Percentiles rank a stretch among this genome's conserved stretches.
Conservation (phyloP, 257 asterid species). For the Nicotiana attenuata region DNA sequence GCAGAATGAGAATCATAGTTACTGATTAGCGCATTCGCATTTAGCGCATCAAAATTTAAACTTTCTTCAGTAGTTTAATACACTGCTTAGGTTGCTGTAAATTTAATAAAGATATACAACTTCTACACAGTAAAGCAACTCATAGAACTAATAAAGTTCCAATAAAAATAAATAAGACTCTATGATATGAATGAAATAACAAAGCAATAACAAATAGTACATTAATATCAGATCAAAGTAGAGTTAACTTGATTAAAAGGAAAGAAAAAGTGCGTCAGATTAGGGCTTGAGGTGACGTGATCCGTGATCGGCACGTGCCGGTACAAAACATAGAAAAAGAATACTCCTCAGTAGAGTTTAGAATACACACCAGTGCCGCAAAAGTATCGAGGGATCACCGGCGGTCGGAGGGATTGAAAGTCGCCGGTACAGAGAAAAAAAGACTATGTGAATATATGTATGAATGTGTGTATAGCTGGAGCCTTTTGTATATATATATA, state of each 20-base stretch:
- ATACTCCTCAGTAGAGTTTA: background rate
- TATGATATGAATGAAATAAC: background rate
- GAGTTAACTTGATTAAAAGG: background rate
- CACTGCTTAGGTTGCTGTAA: background rate
- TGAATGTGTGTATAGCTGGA: background rate
- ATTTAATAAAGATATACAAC: background rate
- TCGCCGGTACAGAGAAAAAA: slow-evolving; percentile 12
- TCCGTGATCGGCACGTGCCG: slow-evolving; percentile 34
- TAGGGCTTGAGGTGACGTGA: slow-evolving; percentile 34
- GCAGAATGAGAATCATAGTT: background rate
- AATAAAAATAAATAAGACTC: background rate
- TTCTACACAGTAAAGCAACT: background rate
- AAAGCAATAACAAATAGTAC: background rate
- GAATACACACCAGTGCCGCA: slow-evolving; percentile 21
- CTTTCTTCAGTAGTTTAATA: background rate
- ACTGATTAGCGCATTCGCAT: background rate
- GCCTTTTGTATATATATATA: background rate
- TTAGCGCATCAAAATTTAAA: background rate
- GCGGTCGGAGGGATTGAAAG: slow-evolving; percentile 12
- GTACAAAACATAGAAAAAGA: background rate
- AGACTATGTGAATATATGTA: background rate
- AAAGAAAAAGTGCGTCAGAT: slow-evolving; percentile 1
- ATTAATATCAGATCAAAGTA: slow-evolving; percentile 4
- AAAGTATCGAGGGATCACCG: slow-evolving; percentile 25
- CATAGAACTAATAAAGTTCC: background rate